Percentiles rank a stretch among this genome's conserved stretches.
Evolutionary conservation across 805 yeast genomes (phyloP).

Genomic region (Wickerhamiella allomyrinae): DNA sequence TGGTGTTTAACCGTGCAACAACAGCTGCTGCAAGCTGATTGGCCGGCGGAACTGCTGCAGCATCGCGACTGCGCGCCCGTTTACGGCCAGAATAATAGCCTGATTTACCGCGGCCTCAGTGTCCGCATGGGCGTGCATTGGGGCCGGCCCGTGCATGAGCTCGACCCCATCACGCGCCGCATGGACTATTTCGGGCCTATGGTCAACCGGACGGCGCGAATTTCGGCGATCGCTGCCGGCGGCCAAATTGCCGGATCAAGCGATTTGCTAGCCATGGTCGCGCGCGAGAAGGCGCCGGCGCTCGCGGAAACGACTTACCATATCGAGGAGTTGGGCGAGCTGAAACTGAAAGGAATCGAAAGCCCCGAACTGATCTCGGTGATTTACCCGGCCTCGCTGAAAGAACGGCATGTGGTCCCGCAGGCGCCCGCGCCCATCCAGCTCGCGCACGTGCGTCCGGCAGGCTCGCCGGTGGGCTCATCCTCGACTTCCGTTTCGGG

Average conservation of each 20-base stretch:
- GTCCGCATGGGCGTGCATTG: constrained; percentile 98
- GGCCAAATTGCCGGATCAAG: constrained; percentile 88
- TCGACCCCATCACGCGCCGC: constrained; percentile 85
- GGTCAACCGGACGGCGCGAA: constrained; percentile 91
- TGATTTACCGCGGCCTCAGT: constrained; percentile 73
- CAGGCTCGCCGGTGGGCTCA: neutral
- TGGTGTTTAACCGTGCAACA: constrained; percentile 94
- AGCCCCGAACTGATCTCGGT: constrained; percentile 77
- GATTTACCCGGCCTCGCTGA: constrained; percentile 53
- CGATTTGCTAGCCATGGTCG: constrained; percentile 65
- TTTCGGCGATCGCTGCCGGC: constrained; percentile 90
- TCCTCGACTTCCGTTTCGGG: neutral
- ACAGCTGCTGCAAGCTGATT: constrained; percentile 68
- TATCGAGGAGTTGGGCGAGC: constrained; percentile 63
- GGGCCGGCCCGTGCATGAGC: constrained; percentile 95
- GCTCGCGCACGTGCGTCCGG: neutral
- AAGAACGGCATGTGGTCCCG: constrained; percentile 33
- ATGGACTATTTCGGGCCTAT: constrained; percentile 99
- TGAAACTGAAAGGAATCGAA: constrained; percentile 85
- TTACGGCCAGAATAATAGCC: constrained; percentile 38
- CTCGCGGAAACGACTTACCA: constrained; percentile 48
- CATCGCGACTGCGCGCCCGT: constrained; percentile 75
- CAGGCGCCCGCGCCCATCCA: neutral
- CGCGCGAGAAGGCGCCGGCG: constrained; percentile 29
- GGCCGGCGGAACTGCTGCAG: constrained; percentile 88